phyloP scores from a whole-genome alignment of 108 stramenopile genomes.

The Cylindrotheca fusiformis region DNA sequence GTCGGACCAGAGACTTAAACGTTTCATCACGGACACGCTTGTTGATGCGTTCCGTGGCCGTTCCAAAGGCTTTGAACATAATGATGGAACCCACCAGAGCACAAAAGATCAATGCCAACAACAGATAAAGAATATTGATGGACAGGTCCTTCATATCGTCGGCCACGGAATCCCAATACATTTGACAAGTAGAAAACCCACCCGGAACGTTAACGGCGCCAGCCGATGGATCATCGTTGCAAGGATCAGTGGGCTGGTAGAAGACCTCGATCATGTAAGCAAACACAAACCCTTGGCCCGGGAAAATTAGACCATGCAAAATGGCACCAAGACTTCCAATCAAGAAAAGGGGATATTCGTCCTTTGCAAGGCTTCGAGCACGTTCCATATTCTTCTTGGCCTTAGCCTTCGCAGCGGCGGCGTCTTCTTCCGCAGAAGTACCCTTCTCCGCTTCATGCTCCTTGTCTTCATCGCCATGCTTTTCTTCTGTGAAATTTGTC shows the following conservation, averaged over 20 bases:
- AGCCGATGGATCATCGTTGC: constrained; percentile 14
- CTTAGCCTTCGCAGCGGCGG: constrained; percentile 11
- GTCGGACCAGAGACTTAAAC: constrained; percentile 46
- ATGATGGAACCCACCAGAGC: constrained; percentile 45
- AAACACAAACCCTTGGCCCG: constrained; percentile 53
- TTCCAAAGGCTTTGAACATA: constrained; percentile 53
- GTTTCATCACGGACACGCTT: constrained; percentile 57
- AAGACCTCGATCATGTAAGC: constrained; percentile 53
- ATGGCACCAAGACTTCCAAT: constrained; percentile 52
- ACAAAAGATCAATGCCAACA: constrained; percentile 31
- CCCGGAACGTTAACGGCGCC: constrained; percentile 1
- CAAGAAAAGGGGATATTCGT: constrained; percentile 26
- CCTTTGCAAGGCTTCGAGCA: constrained; percentile 38
- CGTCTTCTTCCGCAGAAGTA: background rate
- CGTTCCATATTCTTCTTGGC: constrained; percentile 21
- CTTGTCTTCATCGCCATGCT: constrained; percentile 19
- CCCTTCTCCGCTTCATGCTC: constrained; percentile 4
- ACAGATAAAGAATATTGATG: constrained; percentile 25
- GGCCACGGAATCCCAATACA: constrained; percentile 31
- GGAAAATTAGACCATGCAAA: constrained; percentile 57
- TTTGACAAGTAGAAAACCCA: constrained; percentile 32
- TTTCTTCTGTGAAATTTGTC: constrained; percentile 32
- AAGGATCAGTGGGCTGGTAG: constrained; percentile 35
- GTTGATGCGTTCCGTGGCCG: constrained; percentile 59
- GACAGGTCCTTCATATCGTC: constrained; percentile 37